Evolutionary conservation across 208 protist species (phyloP), one percentile per base, ranked within the genome.

Genomic region (Acanthamoeba castellanii): DNA sequence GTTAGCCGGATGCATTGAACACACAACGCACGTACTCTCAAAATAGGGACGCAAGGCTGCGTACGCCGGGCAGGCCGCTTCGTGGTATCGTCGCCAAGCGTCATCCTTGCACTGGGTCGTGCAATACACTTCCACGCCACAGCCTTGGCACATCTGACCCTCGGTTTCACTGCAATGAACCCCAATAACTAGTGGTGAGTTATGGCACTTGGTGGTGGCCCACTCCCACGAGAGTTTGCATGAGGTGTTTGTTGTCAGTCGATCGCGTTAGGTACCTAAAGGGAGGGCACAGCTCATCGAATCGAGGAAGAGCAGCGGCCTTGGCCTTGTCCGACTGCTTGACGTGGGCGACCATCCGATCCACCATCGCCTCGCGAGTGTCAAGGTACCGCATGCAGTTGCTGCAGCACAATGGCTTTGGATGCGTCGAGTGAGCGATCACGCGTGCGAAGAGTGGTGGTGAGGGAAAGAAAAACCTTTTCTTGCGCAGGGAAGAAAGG

Each of bases 341-440:
- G 74, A 82, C 45, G 32, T 55, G 45, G 9, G 74, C 74, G 3
- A 82, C 74, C 74, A 82, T 52, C 1, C 45, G 32, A 6, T 82
- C 74, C 45, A 82, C 30, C 74, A 82, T 82, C 32, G 74, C 74
- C 7, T 16, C 74, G 37, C 74, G 74, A 20, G 74, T 82, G 74
- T 42, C 74, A 45, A 82, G 55, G 74, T 82, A 82, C 8, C 74
- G 74, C 74, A 52, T 45, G 74, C 74, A 82, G 37, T 82, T 45
- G 45, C 74, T 82, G 74, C 74, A 82, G 74, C 74, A 82, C 45
- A 55, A 27, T 5, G 74, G 37, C 74, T 68, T 22, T 72, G 66
- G 5, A 72, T 9, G n/a, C 27, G 25, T 20, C 16, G 16, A 20
- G 13, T 20, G 16, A 57, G 18, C 16, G 11, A 57, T 57, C 52